Base-by-base conservation (phyloP, 1,139 yeast species). In the Pneumocystis carinii region DNA sequence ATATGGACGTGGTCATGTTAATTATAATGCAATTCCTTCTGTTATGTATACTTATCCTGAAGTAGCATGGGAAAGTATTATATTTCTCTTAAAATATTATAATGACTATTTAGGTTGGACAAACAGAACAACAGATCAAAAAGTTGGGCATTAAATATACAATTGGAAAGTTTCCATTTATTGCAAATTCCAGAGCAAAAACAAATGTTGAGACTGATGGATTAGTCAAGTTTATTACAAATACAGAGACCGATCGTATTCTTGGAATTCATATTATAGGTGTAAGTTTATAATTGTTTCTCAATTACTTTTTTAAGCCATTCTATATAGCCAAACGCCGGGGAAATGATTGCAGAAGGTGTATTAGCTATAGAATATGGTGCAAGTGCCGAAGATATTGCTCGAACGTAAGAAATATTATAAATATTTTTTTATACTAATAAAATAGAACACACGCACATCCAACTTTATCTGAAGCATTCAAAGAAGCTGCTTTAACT, bases 51-150 rank as follows among this genome's bases (percentile, higher is more conserved):
- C 68, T 7, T 63, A 57, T 62, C 68, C 68, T 39, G 68, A 66
- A 61, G 68, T 66, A 57, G 68, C 68, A 19, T 66, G 68, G 68
- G 59, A 27, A 57, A 24, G 10, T 19, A 12, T 19, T 48, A 24
- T 48, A 12, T 60, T 38, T 14, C 14, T 27, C 4, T 19, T 17
- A 10, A 19, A 36, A 38, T 17, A 14, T 27, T 32, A 90, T 92
- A 97, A 92, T 92, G 82, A 85, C 97, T 62, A 97, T 97, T 62
- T 92, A 97, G 97, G 96, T 88, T 69, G 99, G 99, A 71, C 88
- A 87, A 77, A 87, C 84, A 72, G 99, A 94, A 79, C 87, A 94
- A 79, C 94, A 92, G 78, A 83, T 90, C 75, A 92, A 92, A 82
- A 94, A 84, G 71, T 89, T 90, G 72, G 97, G 97, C 70, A 84